Conservation (phyloP, 371 early-diverging fungal species). For the Mortierella sp. region DNA sequence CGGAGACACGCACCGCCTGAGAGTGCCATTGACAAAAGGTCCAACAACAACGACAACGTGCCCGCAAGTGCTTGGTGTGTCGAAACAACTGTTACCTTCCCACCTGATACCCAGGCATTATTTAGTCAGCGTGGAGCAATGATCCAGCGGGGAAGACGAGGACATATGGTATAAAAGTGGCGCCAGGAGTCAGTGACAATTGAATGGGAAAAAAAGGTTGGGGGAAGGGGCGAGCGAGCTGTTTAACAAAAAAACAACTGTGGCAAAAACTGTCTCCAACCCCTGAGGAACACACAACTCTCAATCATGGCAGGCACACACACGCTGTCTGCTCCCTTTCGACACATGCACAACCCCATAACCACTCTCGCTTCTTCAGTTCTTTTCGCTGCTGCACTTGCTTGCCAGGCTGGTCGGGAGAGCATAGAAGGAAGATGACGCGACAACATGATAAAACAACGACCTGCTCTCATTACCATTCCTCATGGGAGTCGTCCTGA, state of each 20-base stretch:
- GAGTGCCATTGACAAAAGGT: background rate
- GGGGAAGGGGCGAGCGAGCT: background rate
- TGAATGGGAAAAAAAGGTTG: background rate
- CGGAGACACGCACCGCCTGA: background rate
- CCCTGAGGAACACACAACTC: background rate
- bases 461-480: slow-evolving; percentile 36
- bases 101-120: slow-evolving; percentile 25
- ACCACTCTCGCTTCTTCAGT: background rate
- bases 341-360: too few relatives aligned
- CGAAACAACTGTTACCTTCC: slow-evolving; percentile 35
- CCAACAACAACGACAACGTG: too few relatives aligned
- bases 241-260: background rate
- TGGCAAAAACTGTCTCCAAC: slow-evolving; percentile 6
- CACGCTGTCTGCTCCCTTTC: too few relatives aligned
- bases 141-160: background rate
- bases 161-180: background rate
- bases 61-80: too few relatives aligned
- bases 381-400: background rate
- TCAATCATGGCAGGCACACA: background rate
- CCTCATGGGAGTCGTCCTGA: slow-evolving; percentile 44
- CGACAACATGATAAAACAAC: background rate
- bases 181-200: background rate
- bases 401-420: background rate
- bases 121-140: too few relatives aligned
- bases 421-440: background rate